Evolutionary conservation across 1,284 basidiomycete species (phyloP).

Genomic region (Apiotrichum porosum): DNA sequence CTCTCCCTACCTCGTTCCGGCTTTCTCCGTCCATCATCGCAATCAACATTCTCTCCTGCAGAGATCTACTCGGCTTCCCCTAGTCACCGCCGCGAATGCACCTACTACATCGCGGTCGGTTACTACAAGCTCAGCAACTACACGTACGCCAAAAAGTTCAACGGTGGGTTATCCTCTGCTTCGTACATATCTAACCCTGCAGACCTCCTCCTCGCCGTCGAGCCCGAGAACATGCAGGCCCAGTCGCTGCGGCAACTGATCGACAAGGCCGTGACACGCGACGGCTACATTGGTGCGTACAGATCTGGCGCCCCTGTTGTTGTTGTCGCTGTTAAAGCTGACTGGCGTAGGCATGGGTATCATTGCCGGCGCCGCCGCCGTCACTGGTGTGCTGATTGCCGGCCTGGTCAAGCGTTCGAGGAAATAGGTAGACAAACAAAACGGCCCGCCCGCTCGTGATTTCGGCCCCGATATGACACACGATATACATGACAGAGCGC

Average conservation of each 20-base stretch:
- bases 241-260: constrained; percentile 79
- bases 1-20: not conserved
- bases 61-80: constrained; percentile 92
- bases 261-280: constrained; percentile 78
- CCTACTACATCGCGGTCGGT: constrained; percentile 94
- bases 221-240: constrained; percentile 91
- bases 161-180: constrained; percentile 58
- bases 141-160: constrained; percentile 87
- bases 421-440: constrained; percentile 9
- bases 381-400: constrained; percentile 76
- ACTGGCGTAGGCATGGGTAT: constrained; percentile 92
- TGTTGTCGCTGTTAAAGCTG: too few species aligned
- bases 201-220: constrained; percentile 86
- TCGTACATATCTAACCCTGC: not conserved
- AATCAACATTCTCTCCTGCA: constrained; percentile 39
- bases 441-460: too few species aligned
- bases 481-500: too few species aligned
- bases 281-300: constrained; percentile 54
- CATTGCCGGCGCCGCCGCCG: constrained; percentile 79
- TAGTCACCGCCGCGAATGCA: constrained; percentile 81
- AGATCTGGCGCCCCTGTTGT: too few species aligned
- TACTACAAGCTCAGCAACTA: constrained; percentile 97
- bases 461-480: too few species aligned
- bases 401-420: constrained; percentile 75
- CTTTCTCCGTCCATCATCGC: not conserved